A percentile compares a stretch with the other conserved stretches of the same genome.
Conservation (phyloP, 495 filamentous ascomycete species). For the Penicillium tannophilum region DNA sequence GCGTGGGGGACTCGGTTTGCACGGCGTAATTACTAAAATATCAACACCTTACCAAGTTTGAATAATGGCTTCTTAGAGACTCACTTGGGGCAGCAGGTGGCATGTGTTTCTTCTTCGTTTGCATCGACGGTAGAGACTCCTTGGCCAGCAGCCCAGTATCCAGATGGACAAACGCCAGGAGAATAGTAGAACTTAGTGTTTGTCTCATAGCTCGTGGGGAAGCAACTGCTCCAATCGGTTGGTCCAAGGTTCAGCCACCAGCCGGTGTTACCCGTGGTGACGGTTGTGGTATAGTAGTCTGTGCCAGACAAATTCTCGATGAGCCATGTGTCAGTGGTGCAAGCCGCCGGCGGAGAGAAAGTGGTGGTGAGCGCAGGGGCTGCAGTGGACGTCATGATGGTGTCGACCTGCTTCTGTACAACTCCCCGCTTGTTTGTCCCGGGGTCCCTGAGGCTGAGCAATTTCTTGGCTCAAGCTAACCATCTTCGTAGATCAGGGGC, state of each 20-base stretch:
- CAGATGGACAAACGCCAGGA: background rate
- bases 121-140: background rate
- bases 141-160: background rate
- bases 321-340: background rate
- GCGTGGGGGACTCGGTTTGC: background rate
- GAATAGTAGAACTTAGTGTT: background rate
- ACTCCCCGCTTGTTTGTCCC: too few relatives aligned
- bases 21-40: background rate
- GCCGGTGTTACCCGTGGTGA: background rate
- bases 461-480: too few relatives aligned
- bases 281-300: background rate
- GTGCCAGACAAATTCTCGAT: background rate
- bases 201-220: background rate
- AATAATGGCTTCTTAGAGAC: background rate
- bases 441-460: too few relatives aligned
- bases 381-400: too few relatives aligned
- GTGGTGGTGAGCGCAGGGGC: background rate
- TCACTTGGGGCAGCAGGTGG: background rate
- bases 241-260: background rate
- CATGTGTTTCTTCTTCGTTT: background rate
- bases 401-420: too few relatives aligned
- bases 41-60: background rate
- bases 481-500: too few relatives aligned
- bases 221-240: background rate
- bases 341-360: background rate